Evolutionary conservation across 176 grass and related monocot genomes (phyloP).

Genomic region (Echinochloa phyllopogon): DNA sequence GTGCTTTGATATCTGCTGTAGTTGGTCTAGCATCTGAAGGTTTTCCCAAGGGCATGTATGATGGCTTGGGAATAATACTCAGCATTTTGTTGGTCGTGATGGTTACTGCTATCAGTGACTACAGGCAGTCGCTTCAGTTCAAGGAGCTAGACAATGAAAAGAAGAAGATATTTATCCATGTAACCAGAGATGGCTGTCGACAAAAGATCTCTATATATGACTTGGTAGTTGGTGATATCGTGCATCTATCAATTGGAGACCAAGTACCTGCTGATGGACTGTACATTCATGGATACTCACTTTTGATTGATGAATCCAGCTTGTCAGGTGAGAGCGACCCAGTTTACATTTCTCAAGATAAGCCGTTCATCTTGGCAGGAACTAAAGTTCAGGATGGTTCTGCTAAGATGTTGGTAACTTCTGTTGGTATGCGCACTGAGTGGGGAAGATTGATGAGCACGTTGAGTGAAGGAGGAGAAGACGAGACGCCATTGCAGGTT

Average conservation of each 20-base stretch:
- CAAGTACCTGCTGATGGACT: conserved; percentile 88
- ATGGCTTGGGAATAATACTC: conserved; percentile 92
- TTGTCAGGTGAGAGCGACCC: conserved; percentile 91
- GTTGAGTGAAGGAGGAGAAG: conserved; percentile 85
- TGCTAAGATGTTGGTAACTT: conserved; percentile 84
- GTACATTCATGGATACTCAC: conserved; percentile 80
- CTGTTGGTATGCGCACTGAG: conserved; percentile 94
- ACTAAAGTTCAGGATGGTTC: conserved; percentile 96
- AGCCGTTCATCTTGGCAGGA: conserved; percentile 91
- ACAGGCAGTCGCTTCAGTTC: conserved; percentile 94
- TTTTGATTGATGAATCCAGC: conserved; percentile 92
- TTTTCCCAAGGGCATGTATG: conserved; percentile 94
- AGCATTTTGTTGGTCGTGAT: conserved; percentile 92
- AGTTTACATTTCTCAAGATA: conserved; percentile 74
- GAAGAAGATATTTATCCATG: conserved; percentile 94
- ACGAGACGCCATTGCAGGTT: conserved; percentile 96
- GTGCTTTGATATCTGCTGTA: conserved; percentile 81
- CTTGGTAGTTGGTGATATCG: conserved; percentile 89
- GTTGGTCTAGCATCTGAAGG: conserved; percentile 91
- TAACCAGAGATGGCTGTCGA: conserved; percentile 76
- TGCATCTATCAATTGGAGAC: conserved; percentile 96
- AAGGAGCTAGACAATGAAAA: conserved; percentile 98
- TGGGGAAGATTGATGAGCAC: conserved; percentile 99
- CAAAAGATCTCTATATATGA: conserved; percentile 91
- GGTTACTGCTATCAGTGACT: conserved; percentile 95